Percentiles rank a stretch among this genome's conserved stretches.
Conservation (phyloP, 805 yeast species). For the Yamadazyma tumulicola region DNA sequence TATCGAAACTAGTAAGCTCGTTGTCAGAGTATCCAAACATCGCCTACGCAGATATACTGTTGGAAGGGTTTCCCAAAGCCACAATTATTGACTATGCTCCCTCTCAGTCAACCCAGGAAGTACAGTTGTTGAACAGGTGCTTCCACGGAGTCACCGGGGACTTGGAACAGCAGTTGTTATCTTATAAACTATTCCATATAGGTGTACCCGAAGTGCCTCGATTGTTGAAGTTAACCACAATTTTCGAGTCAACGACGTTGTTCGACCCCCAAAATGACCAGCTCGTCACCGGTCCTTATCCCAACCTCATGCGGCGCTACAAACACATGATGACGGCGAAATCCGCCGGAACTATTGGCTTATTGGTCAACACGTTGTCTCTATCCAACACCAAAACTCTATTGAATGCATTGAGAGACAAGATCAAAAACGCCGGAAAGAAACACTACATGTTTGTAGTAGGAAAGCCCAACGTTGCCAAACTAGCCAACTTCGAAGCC, state of each 20-base stretch:
- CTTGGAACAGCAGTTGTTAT: constrained; percentile 24
- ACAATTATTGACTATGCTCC: constrained; percentile 42
- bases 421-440: constrained; percentile 74
- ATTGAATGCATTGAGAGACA: constrained; percentile 54
- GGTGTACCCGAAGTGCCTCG: constrained; percentile 77
- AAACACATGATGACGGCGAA: constrained; percentile 84
- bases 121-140: constrained; percentile 13
- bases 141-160: constrained; percentile 15
- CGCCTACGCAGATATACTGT: constrained; percentile 30
- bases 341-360: constrained; percentile 88
- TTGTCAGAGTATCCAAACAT: constrained; percentile 33
- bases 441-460: constrained; percentile 93
- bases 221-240: constrained; percentile 68
- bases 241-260: constrained; percentile 52
- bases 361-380: constrained; percentile 86
- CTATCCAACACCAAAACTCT: constrained; percentile 68
- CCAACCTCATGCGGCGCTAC: constrained; percentile 80
- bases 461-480: constrained; percentile 97
- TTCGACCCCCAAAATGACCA: constrained; percentile 41
- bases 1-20: constrained; percentile 35
- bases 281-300: constrained; percentile 57
- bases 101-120: background rate
- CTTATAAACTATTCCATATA: constrained; percentile 65
- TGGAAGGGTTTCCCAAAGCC: constrained; percentile 26
- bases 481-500: constrained; percentile 92